These are phyloP conservation scores for Alternaria sp. DNA, from an alignment of 2,329 filamentous ascomycete species.

Conservation along the genomic window DNA sequence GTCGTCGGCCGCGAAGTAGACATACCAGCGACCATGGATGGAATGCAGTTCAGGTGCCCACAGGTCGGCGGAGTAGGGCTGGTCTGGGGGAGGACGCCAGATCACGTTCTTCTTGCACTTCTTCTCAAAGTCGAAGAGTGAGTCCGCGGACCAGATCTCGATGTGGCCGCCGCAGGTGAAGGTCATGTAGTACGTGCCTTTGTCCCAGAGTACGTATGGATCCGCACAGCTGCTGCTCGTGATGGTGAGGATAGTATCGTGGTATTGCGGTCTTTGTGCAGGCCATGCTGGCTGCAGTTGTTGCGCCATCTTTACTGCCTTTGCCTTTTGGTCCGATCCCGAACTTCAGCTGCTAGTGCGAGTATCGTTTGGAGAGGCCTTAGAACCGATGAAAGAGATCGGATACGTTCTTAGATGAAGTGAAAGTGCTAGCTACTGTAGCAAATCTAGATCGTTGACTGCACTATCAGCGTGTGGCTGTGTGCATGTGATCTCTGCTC, in stretches of 20 bases:
- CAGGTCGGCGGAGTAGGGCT: conserved; percentile 54
- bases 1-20: conserved; percentile 57
- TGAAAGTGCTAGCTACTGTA: background rate
- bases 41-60: conserved; percentile 64
- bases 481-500: conserved; percentile 10
- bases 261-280: conserved; percentile 34
- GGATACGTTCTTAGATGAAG: background rate
- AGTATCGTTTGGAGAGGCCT: background rate
- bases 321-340: too few species aligned
- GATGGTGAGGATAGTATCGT: conserved; percentile 51
- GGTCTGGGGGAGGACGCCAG: conserved; percentile 53
- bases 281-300: conserved; percentile 11
- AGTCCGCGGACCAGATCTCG: conserved; percentile 53
- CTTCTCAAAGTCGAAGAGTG: conserved; percentile 50
- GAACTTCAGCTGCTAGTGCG: too few species aligned
- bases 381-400: too few species aligned
- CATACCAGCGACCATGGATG: conserved; percentile 60
- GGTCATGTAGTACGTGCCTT: conserved; percentile 55
- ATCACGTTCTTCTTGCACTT: conserved; percentile 48
- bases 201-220: conserved; percentile 53
- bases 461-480: background rate
- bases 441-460: background rate
- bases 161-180: conserved; percentile 54
- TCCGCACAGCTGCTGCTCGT: conserved; percentile 52
- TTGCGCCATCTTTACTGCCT: background rate